Base-by-base conservation (phyloP, 1,284 basidiomycete genomes). In the Papiliotrema laurentii region DNA sequence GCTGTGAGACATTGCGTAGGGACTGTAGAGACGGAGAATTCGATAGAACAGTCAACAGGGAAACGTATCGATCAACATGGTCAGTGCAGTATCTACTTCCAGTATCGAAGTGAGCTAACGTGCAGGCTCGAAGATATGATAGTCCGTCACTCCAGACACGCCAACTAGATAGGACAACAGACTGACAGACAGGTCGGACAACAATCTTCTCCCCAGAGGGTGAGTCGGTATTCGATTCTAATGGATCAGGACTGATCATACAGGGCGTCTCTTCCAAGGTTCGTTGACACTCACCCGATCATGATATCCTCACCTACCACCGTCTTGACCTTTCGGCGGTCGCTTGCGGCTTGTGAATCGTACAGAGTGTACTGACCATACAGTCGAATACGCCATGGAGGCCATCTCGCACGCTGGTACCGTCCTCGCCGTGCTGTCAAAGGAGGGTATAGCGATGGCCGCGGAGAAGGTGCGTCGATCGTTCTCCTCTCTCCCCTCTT, bases 381-480 rank as follows among this genome's bases (percentile, higher is more conserved):
- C 71, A 91, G 92, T 97, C 77, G 92, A 97, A 77, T 97, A 97
- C 82, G 92, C 92, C 44, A 97, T 97, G 92, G 92, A 97, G 71
- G 92, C 92, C 54, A 97, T 97, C 79, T 93, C 90, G 25, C 90
- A 94, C 66, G 93, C 92, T 25, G 93, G 93, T 55, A 93, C 92
- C 14, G 91, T 96, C 38, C 82, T 97, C 26, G 92, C 91, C 35
- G 86, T 97, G 47, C 80, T 96, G n/a, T 89, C 91, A 19, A 90
- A 88, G 68, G 90, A 93, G 60, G 94, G 96, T 1, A 89, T 98
- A 33, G 92, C 97, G 2, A 80, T 98, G n/a, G 94, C 92, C 0
- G 94, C 94, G 6, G 94, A 98, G 80, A 98, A 98, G 66, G 72
- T 73, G 27, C 27, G 58, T 26, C n/a, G 11, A 18, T n/a, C 14